Evolutionary conservation across 371 early-diverging fungal species (phyloP), one percentile per base, ranked within the genome.

Genomic region (Saksenaea vasiformis): DNA sequence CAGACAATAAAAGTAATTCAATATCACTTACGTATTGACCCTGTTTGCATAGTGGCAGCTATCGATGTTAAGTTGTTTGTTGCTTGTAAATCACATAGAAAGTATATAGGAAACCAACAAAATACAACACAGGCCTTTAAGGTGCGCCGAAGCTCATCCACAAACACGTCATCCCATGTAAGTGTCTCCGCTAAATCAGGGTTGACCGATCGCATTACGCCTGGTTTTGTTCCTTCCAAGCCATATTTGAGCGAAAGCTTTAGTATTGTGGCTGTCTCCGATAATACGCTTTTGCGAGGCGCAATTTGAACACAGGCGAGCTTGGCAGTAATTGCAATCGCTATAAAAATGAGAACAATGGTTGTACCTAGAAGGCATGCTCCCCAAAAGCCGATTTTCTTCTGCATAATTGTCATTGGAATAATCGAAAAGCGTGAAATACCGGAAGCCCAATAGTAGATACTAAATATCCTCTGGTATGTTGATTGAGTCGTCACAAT

Each of bases 11-110:
- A 39, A 39, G n/a, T 11, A n/a, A n/a, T n/a, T n/a, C n/a, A n/a
- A n/a, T n/a, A n/a, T n/a, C 3, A 39, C 39, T 39, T 11, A 39
- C 39, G 39, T n/a, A 39, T n/a, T 39, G 39, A 39, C 11, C 39
- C 39, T 11, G 39, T 39, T 11, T 39, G 5, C 39, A 10, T 39
- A n/a, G 39, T 39, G 11, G 84, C 80, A 44, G 85, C 87, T 80
- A 86, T 87, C 60, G 85, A 87, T 37, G 90, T 72, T 67, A 92
- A 74, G 72, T 90, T 90, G 78, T 86, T 87, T 63, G 76, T 77
- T 84, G 90, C 88, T 71, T 92, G 89, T 44, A 74, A 74, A 73
- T 90, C 90, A 61, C 85, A 80, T 27, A 87, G 81, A 91, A 91
- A 92, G 79, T 84, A 92, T 44, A 92, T 62, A 10, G 90, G 89